Percentiles rank a stretch among this genome's conserved stretches.
phyloP scores from a whole-genome alignment of 2,329 filamentous ascomycete genomes.

The Cylindrodendrum hubeiense region DNA sequence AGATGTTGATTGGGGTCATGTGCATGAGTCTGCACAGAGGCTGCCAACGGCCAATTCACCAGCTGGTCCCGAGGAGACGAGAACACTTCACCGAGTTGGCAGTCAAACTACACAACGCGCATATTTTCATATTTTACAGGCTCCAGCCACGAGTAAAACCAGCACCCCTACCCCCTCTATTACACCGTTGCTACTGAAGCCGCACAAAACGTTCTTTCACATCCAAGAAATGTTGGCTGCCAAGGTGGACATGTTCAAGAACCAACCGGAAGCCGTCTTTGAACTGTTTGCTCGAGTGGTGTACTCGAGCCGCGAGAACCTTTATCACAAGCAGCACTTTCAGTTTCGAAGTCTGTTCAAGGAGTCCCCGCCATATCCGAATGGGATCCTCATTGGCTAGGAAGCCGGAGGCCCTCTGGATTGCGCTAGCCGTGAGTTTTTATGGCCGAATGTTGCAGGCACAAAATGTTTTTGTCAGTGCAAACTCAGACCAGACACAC shows the following conservation, averaged over 20 bases:
- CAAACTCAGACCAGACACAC: constrained; percentile 37
- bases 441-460: constrained; percentile 29
- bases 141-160: constrained; percentile 17
- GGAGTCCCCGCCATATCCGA: constrained; percentile 64
- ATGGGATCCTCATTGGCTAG: constrained; percentile 46
- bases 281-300: constrained; percentile 74
- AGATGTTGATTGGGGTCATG: constrained; percentile 56
- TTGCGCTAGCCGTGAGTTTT: constrained; percentile 39
- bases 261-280: constrained; percentile 59
- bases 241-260: constrained; percentile 48
- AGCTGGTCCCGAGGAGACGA: not conserved
- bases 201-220: constrained; percentile 68
- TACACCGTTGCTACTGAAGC: constrained; percentile 24
- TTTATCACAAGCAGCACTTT: constrained; percentile 68
- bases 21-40: constrained; percentile 36
- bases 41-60: constrained; percentile 10
- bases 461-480: constrained; percentile 50
- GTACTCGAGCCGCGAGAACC: constrained; percentile 66
- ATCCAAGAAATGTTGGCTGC: constrained; percentile 70
- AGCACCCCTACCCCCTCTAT: not conserved
- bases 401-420: constrained; percentile 44
- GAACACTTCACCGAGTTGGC: constrained; percentile 3
- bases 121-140: constrained; percentile 5
- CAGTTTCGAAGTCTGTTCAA: constrained; percentile 74
- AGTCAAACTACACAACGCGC: constrained; percentile 2